These are phyloP conservation scores for Nitzschia sp. DNA, from an alignment of 108 stramenopile species.

Conservation along the genomic window DNA sequence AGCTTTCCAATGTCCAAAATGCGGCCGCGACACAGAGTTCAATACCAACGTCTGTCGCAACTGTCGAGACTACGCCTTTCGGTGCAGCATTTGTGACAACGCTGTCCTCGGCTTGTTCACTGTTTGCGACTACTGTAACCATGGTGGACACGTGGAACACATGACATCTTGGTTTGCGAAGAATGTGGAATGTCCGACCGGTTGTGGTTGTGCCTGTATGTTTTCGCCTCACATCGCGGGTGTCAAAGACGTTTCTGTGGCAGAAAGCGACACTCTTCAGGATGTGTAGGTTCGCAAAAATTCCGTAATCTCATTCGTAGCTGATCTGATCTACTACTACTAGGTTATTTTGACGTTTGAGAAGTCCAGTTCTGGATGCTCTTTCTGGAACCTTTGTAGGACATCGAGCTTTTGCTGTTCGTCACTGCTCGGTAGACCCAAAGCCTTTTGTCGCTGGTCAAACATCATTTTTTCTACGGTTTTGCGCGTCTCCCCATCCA, in stretches of 20 bases:
- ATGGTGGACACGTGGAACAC: constrained; percentile 75
- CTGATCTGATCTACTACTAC: constrained; percentile 51
- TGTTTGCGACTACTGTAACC: constrained; percentile 55
- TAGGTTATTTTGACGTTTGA: constrained; percentile 91
- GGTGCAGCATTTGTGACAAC: constrained; percentile 72
- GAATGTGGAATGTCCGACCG: constrained; percentile 65
- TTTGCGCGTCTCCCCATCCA: constrained; percentile 98
- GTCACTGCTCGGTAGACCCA: constrained; percentile 96
- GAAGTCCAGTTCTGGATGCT: constrained; percentile 99
- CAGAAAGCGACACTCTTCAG: background rate
- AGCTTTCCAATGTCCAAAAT: constrained; percentile 49
- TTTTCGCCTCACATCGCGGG: constrained; percentile 1
- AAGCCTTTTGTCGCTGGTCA: constrained; percentile 98
- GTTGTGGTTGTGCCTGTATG: constrained; percentile 79
- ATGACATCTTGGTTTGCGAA: constrained; percentile 70
- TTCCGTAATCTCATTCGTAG: constrained; percentile 20
- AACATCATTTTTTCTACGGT: constrained; percentile 99
- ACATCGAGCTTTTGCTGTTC: constrained; percentile 92
- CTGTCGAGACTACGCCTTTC: constrained; percentile 68
- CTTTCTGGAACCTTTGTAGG: constrained; percentile 92
- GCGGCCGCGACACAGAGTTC: constrained; percentile 41
- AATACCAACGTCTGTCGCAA: constrained; percentile 47
- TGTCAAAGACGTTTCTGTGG: background rate
- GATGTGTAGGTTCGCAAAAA: background rate
- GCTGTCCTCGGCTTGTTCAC: constrained; percentile 73